These are phyloP conservation scores for Rhizoclosmatium sp. DNA, from an alignment of 192 early-diverging fungal genomes.

Conservation along the genomic window DNA sequence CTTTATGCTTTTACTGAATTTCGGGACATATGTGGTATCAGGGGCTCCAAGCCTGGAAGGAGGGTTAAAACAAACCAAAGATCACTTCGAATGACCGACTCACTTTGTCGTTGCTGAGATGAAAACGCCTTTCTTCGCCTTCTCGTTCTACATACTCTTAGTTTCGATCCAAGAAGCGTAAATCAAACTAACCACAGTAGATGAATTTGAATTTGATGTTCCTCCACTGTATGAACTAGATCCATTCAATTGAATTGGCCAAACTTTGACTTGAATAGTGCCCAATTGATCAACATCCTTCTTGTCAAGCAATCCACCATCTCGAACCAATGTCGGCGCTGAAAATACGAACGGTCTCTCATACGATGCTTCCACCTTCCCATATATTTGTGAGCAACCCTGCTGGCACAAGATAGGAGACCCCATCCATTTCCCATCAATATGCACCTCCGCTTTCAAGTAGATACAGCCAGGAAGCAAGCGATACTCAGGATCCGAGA, in stretches of 20 bases:
- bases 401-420: background rate
- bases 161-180: too few relatives aligned
- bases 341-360: background rate
- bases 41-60: too few relatives aligned
- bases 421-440: background rate
- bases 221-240: too few relatives aligned
- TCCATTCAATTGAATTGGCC: too few relatives aligned
- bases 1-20: background rate
- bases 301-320: background rate
- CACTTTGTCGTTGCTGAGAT: conserved; percentile 1
- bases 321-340: background rate
- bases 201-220: too few relatives aligned
- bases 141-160: background rate
- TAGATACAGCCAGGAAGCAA: background rate
- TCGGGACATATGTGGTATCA: too few relatives aligned
- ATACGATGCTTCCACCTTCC: too few relatives aligned
- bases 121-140: conserved; percentile 8
- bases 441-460: background rate
- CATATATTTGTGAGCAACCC: too few relatives aligned
- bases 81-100: too few relatives aligned
- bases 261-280: background rate
- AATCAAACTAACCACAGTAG: too few relatives aligned
- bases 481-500: background rate
- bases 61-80: too few relatives aligned
- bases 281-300: background rate